Percentiles rank a stretch among this genome's conserved stretches.
phyloP scores from a whole-genome alignment of 75 land plant species.

The Pinus albicaulis region DNA sequence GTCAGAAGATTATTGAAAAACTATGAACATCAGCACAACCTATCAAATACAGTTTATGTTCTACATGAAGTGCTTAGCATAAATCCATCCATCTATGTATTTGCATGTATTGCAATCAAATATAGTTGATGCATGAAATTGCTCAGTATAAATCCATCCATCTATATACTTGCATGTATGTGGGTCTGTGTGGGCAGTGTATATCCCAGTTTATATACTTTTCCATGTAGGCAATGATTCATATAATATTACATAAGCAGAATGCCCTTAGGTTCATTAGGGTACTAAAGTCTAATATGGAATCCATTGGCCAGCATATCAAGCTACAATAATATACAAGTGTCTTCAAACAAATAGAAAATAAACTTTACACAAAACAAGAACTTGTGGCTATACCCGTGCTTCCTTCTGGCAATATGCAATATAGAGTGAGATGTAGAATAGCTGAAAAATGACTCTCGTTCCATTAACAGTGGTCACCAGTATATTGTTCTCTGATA shows the following conservation, averaged over 20 bases:
- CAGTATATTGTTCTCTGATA: constrained; percentile 49
- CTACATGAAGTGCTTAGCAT: background rate
- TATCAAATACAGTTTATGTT: background rate
- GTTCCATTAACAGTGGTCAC: constrained; percentile 77
- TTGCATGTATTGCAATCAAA: background rate
- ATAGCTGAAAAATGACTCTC: constrained; percentile 64
- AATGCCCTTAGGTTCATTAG: background rate
- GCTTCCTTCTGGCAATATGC: constrained; percentile 33
- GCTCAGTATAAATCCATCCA: background rate
- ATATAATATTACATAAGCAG: background rate
- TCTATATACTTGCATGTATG: background rate
- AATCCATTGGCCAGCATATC: background rate
- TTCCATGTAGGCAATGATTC: background rate
- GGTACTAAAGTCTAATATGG: background rate
- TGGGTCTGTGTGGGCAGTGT: background rate
- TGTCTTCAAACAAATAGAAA: background rate
- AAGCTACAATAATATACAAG: background rate
- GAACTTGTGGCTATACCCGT: background rate
- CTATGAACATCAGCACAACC: background rate
- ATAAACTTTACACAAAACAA: background rate
- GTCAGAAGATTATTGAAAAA: background rate
- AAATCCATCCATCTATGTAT: background rate
- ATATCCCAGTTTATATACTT: background rate
- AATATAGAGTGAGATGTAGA: constrained; percentile 59
- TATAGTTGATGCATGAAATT: background rate